Evolutionary conservation across 2,329 filamentous ascomycete genomes (phyloP).

Genomic region (Drechslera avenae): DNA sequence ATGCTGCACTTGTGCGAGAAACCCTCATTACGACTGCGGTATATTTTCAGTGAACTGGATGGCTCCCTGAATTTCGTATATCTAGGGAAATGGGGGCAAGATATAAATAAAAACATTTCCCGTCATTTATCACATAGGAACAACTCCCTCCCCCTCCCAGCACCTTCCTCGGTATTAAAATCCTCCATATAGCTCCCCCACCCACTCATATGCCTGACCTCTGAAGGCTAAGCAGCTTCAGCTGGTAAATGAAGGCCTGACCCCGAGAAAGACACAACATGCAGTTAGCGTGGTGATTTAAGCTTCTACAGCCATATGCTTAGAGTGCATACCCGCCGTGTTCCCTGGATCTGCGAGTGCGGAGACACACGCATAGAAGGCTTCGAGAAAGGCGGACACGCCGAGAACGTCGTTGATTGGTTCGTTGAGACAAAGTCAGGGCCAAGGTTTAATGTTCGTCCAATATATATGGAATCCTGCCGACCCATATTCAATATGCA

Average conservation of each 20-base stretch:
- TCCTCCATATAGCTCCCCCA: constrained; percentile 8
- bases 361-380: constrained; percentile 2
- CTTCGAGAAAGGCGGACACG: constrained; percentile 11
- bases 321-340: constrained; percentile 9
- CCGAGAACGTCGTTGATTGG: constrained; percentile 7
- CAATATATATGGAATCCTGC: constrained; percentile 20
- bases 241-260: constrained; percentile 8
- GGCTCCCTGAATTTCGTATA: neutral
- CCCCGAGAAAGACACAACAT: neutral
- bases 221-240: neutral
- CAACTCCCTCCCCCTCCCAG: neutral
- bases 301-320: constrained; percentile 12
- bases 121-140: neutral
- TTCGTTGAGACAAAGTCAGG: neutral
- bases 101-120: constrained; percentile 7
- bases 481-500: constrained; percentile 31
- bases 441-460: neutral
- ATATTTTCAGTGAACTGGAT: too few species aligned
- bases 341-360: constrained; percentile 12
- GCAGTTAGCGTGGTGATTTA: constrained; percentile 5
- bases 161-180: neutral
- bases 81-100: neutral
- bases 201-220: neutral
- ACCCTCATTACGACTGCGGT: constrained; percentile 3
- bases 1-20: constrained; percentile 6